A percentile compares a stretch with the other conserved stretches of the same genome.
Conservation (phyloP, 148 eudicot genomes). For the Amaranthus hypochondriacus region DNA sequence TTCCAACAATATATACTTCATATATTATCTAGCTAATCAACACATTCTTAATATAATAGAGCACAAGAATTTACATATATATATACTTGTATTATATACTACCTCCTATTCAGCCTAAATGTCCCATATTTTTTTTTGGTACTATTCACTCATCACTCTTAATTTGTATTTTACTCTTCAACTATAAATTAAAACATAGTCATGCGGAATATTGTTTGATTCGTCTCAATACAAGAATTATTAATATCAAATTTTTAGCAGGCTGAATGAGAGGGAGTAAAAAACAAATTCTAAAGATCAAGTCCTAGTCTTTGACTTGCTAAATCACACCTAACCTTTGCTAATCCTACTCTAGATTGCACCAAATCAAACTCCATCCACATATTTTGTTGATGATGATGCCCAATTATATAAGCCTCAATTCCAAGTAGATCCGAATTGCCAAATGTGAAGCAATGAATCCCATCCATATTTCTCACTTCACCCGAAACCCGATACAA, state of each 20-base stretch:
- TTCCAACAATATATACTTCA: too few relatives aligned
- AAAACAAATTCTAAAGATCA: conserved; percentile 15
- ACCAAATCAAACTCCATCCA: conserved; percentile 91
- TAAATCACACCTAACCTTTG: conserved; percentile 70
- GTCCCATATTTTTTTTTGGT: too few relatives aligned
- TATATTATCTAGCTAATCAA: too few relatives aligned
- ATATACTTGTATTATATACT: too few relatives aligned
- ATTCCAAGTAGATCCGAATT: conserved; percentile 77
- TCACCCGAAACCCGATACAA: conserved; percentile 59
- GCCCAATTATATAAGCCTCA: conserved; percentile 71
- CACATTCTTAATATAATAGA: too few relatives aligned
- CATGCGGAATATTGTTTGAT: too few relatives aligned
- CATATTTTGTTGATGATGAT: conserved; percentile 86
- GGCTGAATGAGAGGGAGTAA: too few relatives aligned
- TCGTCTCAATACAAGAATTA: too few relatives aligned
- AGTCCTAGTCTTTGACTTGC: conserved; percentile 65
- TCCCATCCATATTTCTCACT: conserved; percentile 40
- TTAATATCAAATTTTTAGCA: too few relatives aligned
- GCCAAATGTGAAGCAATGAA: conserved; percentile 81
- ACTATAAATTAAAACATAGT: neutral
- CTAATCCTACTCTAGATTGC: conserved; percentile 70
- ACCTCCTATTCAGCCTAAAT: too few relatives aligned
- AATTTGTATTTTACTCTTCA: neutral
- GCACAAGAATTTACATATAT: too few relatives aligned
- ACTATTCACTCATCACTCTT: too few relatives aligned